These are phyloP conservation scores for Apiospora koreana DNA, from an alignment of 2,329 filamentous ascomycete species.

Conservation along the genomic window DNA sequence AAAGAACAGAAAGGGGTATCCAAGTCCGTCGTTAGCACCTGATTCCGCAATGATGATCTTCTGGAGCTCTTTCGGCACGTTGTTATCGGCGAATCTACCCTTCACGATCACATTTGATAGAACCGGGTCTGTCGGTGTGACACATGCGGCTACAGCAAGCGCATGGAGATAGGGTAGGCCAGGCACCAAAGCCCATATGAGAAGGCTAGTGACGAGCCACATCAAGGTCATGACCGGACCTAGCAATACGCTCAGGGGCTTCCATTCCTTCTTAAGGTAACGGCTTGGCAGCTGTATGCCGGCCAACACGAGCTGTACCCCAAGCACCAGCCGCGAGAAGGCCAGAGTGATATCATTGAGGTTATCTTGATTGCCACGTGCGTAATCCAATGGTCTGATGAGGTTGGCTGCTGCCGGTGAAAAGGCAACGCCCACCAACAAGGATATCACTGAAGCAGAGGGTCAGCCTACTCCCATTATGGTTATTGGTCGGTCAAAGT, in stretches of 20 bases:
- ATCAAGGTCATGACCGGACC: constrained; percentile 84
- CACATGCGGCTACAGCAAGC: constrained; percentile 77
- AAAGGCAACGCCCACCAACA: constrained; percentile 76
- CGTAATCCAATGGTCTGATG: constrained; percentile 75
- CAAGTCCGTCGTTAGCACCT: constrained; percentile 85
- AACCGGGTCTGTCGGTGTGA: constrained; percentile 91
- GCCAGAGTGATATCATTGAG: constrained; percentile 76
- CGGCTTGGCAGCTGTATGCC: constrained; percentile 85
- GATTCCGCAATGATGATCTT: constrained; percentile 81
- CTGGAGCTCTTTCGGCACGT: constrained; percentile 80
- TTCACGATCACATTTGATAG: constrained; percentile 90
- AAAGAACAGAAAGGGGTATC: constrained; percentile 86
- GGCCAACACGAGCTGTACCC: constrained; percentile 86
- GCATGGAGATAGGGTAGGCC: constrained; percentile 74
- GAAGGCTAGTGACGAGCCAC: constrained; percentile 80
- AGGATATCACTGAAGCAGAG: constrained; percentile 68
- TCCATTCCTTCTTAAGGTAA: constrained; percentile 80
- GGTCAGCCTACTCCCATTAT: neutral
- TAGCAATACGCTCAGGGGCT: constrained; percentile 70
- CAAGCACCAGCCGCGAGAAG: constrained; percentile 84
- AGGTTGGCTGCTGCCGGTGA: constrained; percentile 77
- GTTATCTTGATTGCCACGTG: constrained; percentile 52
- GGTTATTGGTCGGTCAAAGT: neutral
- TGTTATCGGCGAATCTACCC: constrained; percentile 89
- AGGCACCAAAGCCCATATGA: constrained; percentile 78